These are phyloP conservation scores for Diutina neorugosa DNA, from an alignment of 1,139 yeast genomes.

Conservation along the genomic window DNA sequence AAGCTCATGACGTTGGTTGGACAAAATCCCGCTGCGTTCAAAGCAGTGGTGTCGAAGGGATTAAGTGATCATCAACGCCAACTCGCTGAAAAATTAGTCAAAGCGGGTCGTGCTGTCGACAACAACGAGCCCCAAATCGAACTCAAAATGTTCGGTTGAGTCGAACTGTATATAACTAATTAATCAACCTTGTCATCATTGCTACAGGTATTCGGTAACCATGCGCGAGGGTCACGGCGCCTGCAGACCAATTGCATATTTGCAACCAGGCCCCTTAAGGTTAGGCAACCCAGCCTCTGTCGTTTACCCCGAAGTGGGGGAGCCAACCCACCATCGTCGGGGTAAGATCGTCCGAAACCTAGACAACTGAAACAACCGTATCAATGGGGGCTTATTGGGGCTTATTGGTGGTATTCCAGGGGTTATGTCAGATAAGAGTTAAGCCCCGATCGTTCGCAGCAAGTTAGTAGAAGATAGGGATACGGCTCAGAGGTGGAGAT, in stretches of 20 bases:
- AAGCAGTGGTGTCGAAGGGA: slow-evolving; percentile 29
- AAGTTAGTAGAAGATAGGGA: no score
- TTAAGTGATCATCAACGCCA: slow-evolving; percentile 26
- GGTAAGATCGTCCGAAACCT: neutral
- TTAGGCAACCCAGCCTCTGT: neutral
- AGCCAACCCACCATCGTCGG: no score
- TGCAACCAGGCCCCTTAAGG: neutral
- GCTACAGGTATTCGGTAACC: neutral
- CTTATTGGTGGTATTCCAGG: no score
- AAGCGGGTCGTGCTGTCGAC: slow-evolving; percentile 10
- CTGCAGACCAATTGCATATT: neutral
- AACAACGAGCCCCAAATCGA: neutral
- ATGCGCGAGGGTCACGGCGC: neutral
- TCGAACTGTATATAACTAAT: neutral
- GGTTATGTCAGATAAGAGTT: no score
- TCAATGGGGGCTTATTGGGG: no score
- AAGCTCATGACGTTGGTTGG: slow-evolving; percentile 41
- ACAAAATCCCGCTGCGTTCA: slow-evolving; percentile 41
- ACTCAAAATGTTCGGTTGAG: neutral
- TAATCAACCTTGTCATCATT: neutral
- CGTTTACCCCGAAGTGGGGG: neutral
- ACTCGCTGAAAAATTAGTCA: slow-evolving; percentile 7
- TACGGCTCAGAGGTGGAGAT: no score
- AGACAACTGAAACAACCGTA: neutral
- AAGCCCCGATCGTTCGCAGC: no score